phyloP scores from a whole-genome alignment of 1,139 yeast species.

The Zygotorulaspora mrakii region DNA sequence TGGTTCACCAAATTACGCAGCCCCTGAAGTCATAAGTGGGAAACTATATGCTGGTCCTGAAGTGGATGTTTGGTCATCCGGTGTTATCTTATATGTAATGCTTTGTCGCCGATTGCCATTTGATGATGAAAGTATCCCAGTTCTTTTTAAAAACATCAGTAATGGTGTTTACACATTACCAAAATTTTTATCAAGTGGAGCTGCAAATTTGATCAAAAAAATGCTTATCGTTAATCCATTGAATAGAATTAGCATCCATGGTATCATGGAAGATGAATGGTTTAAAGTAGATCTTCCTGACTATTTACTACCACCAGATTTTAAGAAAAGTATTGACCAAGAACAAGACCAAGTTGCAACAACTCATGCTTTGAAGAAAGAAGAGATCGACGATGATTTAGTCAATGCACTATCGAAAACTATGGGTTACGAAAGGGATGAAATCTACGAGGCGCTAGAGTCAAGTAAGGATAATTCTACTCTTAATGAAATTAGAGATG shows the following conservation, averaged over 20 bases:
- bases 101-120: slow-evolving; percentile 95
- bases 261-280: slow-evolving; percentile 96
- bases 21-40: slow-evolving; percentile 96
- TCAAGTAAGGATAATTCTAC: slow-evolving; percentile 39
- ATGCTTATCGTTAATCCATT: slow-evolving; percentile 97
- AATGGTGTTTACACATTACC: slow-evolving; percentile 95
- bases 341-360: slow-evolving; percentile 37
- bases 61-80: slow-evolving; percentile 98
- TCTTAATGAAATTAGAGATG: slow-evolving; percentile 82
- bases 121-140: slow-evolving; percentile 97
- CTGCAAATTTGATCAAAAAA: slow-evolving; percentile 77
- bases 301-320: slow-evolving; percentile 71
- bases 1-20: slow-evolving; percentile 97
- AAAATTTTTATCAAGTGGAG: slow-evolving; percentile 81
- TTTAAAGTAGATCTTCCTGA: slow-evolving; percentile 80
- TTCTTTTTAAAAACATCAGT: slow-evolving; percentile 87
- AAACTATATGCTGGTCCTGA: slow-evolving; percentile 97
- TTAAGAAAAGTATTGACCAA: slow-evolving; percentile 38
- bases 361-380: slow-evolving; percentile 20
- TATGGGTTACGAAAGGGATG: slow-evolving; percentile 91
- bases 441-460: slow-evolving; percentile 71
- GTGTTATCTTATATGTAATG: slow-evolving; percentile 95
- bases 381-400: slow-evolving; percentile 68
- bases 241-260: slow-evolving; percentile 91
- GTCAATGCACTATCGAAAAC: slow-evolving; percentile 75